These are phyloP conservation scores for Flaveria sonorensis DNA, from an alignment of 129 eudicot genomes.

Conservation along the genomic window DNA sequence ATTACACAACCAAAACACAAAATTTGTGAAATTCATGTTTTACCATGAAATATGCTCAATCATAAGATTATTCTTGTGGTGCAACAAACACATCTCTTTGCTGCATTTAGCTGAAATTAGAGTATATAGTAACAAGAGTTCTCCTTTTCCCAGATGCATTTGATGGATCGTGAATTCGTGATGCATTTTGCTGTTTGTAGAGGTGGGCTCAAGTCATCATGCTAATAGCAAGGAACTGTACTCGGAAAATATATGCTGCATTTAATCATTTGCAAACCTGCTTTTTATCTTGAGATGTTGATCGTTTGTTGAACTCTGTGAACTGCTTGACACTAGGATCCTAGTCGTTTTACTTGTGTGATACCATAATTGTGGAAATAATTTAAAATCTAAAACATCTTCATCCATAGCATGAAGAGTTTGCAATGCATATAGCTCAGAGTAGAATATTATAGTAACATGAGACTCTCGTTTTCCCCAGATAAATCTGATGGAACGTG, in stretches of 20 bases:
- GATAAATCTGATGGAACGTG: constrained; percentile 98
- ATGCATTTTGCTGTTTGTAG: constrained; percentile 40
- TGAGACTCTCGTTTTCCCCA: constrained; percentile 71
- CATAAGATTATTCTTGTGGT: not conserved
- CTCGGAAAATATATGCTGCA: constrained; percentile 23
- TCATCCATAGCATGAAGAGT: not conserved
- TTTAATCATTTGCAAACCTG: constrained; percentile 11
- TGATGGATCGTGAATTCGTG: constrained; percentile 35
- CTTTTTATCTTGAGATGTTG: not conserved
- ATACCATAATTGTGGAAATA: not conserved
- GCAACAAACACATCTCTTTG: constrained; percentile 2
- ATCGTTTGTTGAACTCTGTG: constrained; percentile 19
- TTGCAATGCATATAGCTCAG: constrained; percentile 26
- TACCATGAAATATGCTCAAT: not conserved
- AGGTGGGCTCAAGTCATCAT: constrained; percentile 36
- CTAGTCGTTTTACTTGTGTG: not conserved
- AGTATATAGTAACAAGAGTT: constrained; percentile 41
- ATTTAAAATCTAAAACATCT: constrained; percentile 5
- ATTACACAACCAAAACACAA: no score
- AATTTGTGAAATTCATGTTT: no score
- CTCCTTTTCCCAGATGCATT: constrained; percentile 43
- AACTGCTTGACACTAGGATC: constrained; percentile 16
- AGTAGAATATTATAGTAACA: constrained; percentile 46
- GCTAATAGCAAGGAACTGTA: constrained; percentile 36
- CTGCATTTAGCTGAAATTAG: constrained; percentile 28